Conservation (phyloP, 2,329 filamentous ascomycete species). For the Aureobasidium sp. region DNA sequence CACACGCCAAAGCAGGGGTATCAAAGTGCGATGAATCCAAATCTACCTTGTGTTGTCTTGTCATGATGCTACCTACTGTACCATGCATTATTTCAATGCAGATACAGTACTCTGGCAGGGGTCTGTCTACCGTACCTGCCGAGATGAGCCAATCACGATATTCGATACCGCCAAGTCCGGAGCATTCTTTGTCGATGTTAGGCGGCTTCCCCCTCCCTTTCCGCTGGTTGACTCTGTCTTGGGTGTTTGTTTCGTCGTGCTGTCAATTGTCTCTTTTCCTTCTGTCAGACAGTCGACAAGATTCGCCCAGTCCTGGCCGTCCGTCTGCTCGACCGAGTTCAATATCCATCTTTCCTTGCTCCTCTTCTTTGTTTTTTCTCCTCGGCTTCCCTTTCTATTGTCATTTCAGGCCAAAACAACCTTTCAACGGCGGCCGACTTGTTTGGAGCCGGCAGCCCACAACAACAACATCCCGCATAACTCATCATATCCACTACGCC, state of each 20-base stretch:
- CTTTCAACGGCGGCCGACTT: conserved; percentile 7
- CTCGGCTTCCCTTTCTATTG: background rate
- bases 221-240: background rate
- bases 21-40: too few relatives aligned
- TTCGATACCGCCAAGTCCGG: background rate
- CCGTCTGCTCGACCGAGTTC: too few relatives aligned
- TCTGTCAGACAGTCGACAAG: conserved; percentile 2
- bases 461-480: conserved; percentile 14
- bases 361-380: background rate
- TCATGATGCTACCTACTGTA: too few relatives aligned
- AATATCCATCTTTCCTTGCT: background rate
- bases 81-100: too few relatives aligned
- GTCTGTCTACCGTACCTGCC: background rate
- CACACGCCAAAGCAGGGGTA: too few relatives aligned
- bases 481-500: conserved; percentile 1
- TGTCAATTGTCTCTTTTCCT: background rate
- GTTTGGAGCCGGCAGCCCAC: background rate
- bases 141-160: background rate
- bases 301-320: background rate
- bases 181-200: too few relatives aligned
- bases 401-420: conserved; percentile 4
- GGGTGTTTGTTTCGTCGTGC: conserved; percentile 1
- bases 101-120: background rate
- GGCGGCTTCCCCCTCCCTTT: background rate
- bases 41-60: too few relatives aligned